Conservation (phyloP, 495 filamentous ascomycete genomes). For the Aspergillus funiculosus region DNA sequence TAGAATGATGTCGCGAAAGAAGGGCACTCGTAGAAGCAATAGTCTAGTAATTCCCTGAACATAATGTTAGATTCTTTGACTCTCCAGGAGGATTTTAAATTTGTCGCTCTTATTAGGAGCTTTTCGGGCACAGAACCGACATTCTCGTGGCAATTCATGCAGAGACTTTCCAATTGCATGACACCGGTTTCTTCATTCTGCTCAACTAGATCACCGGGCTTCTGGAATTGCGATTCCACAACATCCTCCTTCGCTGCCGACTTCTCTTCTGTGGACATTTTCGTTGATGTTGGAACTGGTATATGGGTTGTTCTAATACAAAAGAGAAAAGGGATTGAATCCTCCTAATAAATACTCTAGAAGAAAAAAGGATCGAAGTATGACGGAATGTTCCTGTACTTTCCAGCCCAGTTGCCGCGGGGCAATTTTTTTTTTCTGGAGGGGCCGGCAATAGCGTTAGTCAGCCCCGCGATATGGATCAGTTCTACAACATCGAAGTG, state of each 20-base stretch:
- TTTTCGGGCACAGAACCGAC: conserved; percentile 44
- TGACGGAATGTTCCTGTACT: conserved; percentile 36
- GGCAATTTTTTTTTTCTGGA: conserved; percentile 26
- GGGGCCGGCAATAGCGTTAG: conserved; percentile 20
- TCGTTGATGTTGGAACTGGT: neutral
- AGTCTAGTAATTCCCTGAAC: conserved; percentile 74
- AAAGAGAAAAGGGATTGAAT: neutral
- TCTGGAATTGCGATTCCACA: conserved; percentile 38
- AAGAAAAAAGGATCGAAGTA: conserved; percentile 16
- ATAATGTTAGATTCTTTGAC: neutral
- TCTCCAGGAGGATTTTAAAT: too few relatives aligned
- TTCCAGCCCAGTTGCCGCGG: conserved; percentile 36
- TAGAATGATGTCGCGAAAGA: conserved; percentile 92
- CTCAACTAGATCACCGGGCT: conserved; percentile 40
- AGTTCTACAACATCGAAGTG: neutral
- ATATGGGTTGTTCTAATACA: neutral
- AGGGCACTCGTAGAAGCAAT: conserved; percentile 84
- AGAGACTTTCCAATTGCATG: conserved; percentile 57
- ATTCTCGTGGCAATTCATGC: conserved; percentile 85
- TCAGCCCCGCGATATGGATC: conserved; percentile 10
- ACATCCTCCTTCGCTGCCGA: conserved; percentile 15
- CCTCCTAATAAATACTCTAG: conserved; percentile 7
- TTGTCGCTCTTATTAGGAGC: neutral
- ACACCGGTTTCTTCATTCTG: conserved; percentile 42
- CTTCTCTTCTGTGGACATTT: conserved; percentile 32